phyloP scores from a whole-genome alignment of 2,329 filamentous ascomycete genomes.

The Colletotrichum salicis region DNA sequence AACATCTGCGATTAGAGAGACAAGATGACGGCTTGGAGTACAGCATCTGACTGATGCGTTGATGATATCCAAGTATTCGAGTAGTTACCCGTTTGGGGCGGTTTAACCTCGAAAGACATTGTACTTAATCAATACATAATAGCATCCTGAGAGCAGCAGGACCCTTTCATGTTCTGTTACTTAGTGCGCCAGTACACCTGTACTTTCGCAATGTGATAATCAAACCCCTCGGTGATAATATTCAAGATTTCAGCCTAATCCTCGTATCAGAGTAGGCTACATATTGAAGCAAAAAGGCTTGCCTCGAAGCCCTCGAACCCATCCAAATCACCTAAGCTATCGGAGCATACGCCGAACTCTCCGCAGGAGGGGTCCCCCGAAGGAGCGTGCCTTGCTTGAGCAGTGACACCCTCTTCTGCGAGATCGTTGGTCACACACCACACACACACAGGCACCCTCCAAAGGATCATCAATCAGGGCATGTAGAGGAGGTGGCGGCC shows the following conservation, averaged over 20 bases:
- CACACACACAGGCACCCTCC: background rate
- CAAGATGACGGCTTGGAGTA: background rate
- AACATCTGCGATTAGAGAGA: background rate
- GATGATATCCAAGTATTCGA: background rate
- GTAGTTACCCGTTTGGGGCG: background rate
- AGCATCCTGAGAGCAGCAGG: background rate
- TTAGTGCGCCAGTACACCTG: background rate
- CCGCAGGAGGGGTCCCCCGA: background rate
- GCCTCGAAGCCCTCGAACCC: background rate
- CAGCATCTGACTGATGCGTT: background rate
- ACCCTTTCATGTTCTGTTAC: background rate
- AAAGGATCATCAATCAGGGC: background rate
- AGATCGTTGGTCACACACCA: slow-evolving; percentile 10
- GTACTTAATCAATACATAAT: background rate
- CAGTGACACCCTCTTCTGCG: slow-evolving; percentile 6
- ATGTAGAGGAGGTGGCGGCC: background rate
- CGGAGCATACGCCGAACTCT: background rate
- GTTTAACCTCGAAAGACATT: background rate
- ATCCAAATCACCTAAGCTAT: background rate
- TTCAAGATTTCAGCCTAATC: too few relatives aligned
- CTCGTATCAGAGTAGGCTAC: background rate
- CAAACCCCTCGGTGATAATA: too few relatives aligned
- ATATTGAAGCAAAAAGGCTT: background rate
- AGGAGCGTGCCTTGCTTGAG: background rate
- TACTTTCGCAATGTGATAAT: background rate